Evolutionary conservation across 352 stramenopile genomes (phyloP).

Genomic region (Globisporangium yorkense): DNA sequence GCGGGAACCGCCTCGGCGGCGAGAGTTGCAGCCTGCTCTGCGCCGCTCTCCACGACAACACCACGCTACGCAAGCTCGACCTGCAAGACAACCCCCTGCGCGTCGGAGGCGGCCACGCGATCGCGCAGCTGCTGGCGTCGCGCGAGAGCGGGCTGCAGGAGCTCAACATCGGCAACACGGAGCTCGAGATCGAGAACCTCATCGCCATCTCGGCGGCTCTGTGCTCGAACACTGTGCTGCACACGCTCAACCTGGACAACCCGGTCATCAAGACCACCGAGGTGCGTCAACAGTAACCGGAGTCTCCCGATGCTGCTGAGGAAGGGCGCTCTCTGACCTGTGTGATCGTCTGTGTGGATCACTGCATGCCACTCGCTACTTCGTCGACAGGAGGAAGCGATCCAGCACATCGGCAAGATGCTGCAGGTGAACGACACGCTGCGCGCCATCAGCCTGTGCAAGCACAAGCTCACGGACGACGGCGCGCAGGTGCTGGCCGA

Average conservation of each 20-base stretch:
- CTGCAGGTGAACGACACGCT: slow-evolving; percentile 66
- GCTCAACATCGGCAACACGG: slow-evolving; percentile 51
- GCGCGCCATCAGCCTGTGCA: slow-evolving; percentile 47
- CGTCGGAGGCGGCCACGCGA: slow-evolving; percentile 35
- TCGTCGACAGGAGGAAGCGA: slow-evolving; percentile 33
- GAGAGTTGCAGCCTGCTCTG: slow-evolving; percentile 60
- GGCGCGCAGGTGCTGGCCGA: slow-evolving; percentile 68
- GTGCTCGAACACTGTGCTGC: slow-evolving; percentile 30
- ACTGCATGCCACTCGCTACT: not conserved
- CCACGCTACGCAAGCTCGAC: slow-evolving; percentile 33
- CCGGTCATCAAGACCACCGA: slow-evolving; percentile 50
- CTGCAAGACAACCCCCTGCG: slow-evolving; percentile 51
- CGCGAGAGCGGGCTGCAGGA: slow-evolving; percentile 29
- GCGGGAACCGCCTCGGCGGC: slow-evolving; percentile 49
- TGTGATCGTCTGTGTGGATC: not conserved
- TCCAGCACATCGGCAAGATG: slow-evolving; percentile 74
- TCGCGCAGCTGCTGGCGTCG: slow-evolving; percentile 39
- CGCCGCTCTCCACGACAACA: slow-evolving; percentile 29
- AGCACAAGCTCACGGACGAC: slow-evolving; percentile 67
- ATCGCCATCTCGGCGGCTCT: slow-evolving; percentile 56
- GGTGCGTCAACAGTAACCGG: not conserved
- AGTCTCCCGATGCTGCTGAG: no score
- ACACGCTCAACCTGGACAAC: slow-evolving; percentile 54
- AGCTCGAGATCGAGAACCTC: slow-evolving; percentile 55
- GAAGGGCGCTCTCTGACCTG: no score